Conservation (phyloP, 805 yeast genomes). For the Zygosaccharomyces kombuchaensis region DNA sequence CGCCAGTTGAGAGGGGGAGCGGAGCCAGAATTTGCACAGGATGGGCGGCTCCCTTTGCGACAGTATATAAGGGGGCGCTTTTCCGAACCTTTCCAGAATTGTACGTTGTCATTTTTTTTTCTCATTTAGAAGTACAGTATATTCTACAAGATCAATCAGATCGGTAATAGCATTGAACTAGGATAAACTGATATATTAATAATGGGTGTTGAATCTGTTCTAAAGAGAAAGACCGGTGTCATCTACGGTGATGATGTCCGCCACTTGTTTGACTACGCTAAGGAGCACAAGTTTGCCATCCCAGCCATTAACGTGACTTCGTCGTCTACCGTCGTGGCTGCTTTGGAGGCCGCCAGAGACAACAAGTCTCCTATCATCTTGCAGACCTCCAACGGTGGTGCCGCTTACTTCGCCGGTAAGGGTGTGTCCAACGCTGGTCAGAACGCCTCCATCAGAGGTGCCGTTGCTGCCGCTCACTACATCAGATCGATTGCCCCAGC, state of each 20-base stretch:
- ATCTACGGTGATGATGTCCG: slow-evolving; percentile 96
- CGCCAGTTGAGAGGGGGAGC: background rate
- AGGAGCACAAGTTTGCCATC: slow-evolving; percentile 88
- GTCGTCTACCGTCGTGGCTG: slow-evolving; percentile 94
- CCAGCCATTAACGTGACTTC: slow-evolving; percentile 99
- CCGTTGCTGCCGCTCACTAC: slow-evolving; percentile 97
- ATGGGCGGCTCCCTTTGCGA: background rate
- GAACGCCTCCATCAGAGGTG: slow-evolving; percentile 89
- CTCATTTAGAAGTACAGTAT: too few relatives aligned
- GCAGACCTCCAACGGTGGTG: slow-evolving; percentile 98
- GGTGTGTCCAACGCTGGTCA: slow-evolving; percentile 94
- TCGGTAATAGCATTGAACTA: background rate
- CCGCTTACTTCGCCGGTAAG: slow-evolving; percentile 99
- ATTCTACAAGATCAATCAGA: background rate
- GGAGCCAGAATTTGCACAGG: background rate
- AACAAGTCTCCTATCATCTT: slow-evolving; percentile 89
- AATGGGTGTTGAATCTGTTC: slow-evolving; percentile 70
- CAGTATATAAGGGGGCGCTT: background rate
- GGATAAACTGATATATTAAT: slow-evolving; percentile 8
- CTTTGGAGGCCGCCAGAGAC: slow-evolving; percentile 96
- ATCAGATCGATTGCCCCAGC: slow-evolving; percentile 94
- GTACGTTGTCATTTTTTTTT: too few relatives aligned
- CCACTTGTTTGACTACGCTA: slow-evolving; percentile 84
- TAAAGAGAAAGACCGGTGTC: slow-evolving; percentile 92
- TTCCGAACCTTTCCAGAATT: background rate